phyloP scores from a whole-genome alignment of 352 stramenopile genomes.

The Phytophthora pisi region DNA sequence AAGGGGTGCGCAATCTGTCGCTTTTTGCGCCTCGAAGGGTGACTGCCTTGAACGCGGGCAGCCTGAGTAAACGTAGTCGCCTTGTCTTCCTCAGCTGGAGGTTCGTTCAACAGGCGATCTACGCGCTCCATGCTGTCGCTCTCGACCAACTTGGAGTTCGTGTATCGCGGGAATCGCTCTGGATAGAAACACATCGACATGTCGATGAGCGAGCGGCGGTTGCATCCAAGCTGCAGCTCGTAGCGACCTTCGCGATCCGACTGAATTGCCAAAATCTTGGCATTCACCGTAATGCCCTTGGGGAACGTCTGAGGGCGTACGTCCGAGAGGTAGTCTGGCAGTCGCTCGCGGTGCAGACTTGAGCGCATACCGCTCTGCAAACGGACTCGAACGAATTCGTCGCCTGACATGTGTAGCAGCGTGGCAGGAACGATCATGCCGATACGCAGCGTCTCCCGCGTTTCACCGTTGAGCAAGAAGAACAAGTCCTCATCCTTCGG shows the following conservation, averaged over 20 bases:
- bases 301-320: conserved; percentile 70
- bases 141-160: conserved; percentile 57
- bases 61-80: conserved; percentile 42
- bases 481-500: conserved; percentile 88
- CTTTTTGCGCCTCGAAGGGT: conserved; percentile 80
- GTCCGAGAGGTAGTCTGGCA: conserved; percentile 83
- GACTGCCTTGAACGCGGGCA: conserved; percentile 31
- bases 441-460: conserved; percentile 73
- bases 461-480: conserved; percentile 87
- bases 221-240: conserved; percentile 79
- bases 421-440: conserved; percentile 89
- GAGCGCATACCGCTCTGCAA: conserved; percentile 87
- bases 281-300: conserved; percentile 88
- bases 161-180: conserved; percentile 59
- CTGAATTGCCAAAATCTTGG: conserved; percentile 77
- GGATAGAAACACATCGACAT: conserved; percentile 79
- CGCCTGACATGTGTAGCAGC: conserved; percentile 82
- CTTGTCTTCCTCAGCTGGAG: conserved; percentile 81
- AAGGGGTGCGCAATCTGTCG: conserved; percentile 85
- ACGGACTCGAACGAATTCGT: conserved; percentile 85
- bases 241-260: conserved; percentile 79
- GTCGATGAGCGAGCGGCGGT: conserved; percentile 73
- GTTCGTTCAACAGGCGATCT: conserved; percentile 79
- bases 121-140: conserved; percentile 73
- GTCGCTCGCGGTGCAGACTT: conserved; percentile 70